Base-by-base conservation (phyloP, 495 filamentous ascomycete genomes). In the Neurospora sp. region DNA sequence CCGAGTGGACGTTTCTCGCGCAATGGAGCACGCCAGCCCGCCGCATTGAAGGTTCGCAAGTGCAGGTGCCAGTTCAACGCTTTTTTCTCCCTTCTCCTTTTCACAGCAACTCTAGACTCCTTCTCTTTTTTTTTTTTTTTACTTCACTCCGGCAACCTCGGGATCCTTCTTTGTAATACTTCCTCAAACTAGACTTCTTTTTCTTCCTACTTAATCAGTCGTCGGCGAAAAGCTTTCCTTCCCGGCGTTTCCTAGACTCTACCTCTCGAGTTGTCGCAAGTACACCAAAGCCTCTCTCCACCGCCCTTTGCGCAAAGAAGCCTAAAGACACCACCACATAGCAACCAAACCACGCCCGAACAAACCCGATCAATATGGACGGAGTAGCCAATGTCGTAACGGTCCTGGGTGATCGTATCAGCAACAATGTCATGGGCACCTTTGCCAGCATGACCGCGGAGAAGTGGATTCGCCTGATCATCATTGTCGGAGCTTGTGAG, bases 381-480 rank as follows among this genome's bases (percentile, higher is more conserved):
- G 77, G 76, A 76, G 70, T 85, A 71, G 31, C 74, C 70, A 79
- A 80, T 71, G 70, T 82, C n/a, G 75, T 78, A 70, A 69, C 73
- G 8, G 74, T 79, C 20, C 69, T 81, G 12, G 77, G 75, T 74
- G 75, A 82, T 53, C 82, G 84, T 77, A 84, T 91, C 80, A 77
- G 76, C 70, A 86, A 78, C 73, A 92, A 93, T 79, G 38, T 89
- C 73, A 81, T 81, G 74, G 74, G 79, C 45, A 86, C 88, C 45
- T 85, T 92, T 77, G 80, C 81, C 39, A 79, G 85, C 44, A 84
- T 92, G 80, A 84, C 83, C 72, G 71, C 80, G 37, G 77, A 85
- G 72, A 85, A 89, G 75, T 91, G 85, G 84, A 87, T 92, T 69
- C 88, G 89, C 39, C 79, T 92, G 37, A 79, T 90, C 72, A 82